Evolutionary conservation across 164 flowering plant species (phyloP), one percentile per base, ranked within the genome.

Genomic region (Vitis riparia): DNA sequence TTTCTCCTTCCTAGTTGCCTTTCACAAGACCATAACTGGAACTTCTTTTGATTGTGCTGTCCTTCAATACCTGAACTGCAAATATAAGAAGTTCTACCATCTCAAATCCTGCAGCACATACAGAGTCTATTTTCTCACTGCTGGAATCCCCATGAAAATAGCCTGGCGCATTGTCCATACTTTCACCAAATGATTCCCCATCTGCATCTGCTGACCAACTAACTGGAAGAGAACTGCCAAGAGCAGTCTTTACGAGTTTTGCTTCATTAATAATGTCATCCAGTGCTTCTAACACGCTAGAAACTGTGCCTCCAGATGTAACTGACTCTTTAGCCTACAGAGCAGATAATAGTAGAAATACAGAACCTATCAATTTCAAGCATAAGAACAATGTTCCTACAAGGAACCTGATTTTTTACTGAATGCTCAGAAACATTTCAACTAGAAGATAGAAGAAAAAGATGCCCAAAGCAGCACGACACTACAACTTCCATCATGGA

Each of bases 41-140:
- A 67, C 63, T 29, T n/a, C 50, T 62, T 69, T 19, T 37, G 3
- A 57, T 70, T 13, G 69, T 44, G 12, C 44, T 69, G n/a, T 80
- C 90, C 76, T 79, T 87, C 72, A 87, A 66, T 53, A 76, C 62
- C 78, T 91, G 84, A 69, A 96, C 87, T 16, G 94, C 97, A 53
- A 93, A 76, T 55, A 87, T 76, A 55, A 93, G 62, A 44, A 92
- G 95, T 77, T 96, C 98, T 76, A 91, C 95, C 98, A 96, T 93
- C 83, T 96, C 99, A 71, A 91, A 76, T 59, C 97, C 99, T 47
- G 94, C 97, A 63, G 95, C 92, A 71, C 93, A 85, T 59, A 96
- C 93, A 37, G 78, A 59, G 71, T 92, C 97, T 13, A 83, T 68
- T 76, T 85, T 91, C 66, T 80, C 89, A 23, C 23, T 19, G 55